Conservation (phyloP, 192 early-diverging fungal genomes). For the Backusella westeae region DNA sequence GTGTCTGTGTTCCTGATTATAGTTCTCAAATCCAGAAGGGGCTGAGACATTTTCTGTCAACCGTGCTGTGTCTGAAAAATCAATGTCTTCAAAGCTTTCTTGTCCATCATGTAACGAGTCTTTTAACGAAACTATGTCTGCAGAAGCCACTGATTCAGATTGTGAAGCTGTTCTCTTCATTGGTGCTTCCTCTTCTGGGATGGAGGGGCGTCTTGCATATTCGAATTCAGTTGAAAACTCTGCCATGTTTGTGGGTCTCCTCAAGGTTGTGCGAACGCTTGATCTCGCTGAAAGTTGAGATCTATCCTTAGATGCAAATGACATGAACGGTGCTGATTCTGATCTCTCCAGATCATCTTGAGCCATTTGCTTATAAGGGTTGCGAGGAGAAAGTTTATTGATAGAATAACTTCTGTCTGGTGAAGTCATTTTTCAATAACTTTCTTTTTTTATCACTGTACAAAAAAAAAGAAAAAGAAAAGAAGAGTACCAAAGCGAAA, state of each 20-base stretch:
- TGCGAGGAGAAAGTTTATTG: not conserved
- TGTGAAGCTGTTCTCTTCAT: not conserved
- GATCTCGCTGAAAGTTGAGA: not conserved
- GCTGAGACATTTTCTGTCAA: conserved; percentile 21
- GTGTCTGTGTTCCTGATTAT: conserved; percentile 1
- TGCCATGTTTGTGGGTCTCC: not conserved
- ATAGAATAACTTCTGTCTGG: not conserved
- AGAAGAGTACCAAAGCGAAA: not conserved
- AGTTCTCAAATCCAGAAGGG: not conserved
- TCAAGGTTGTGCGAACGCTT: not conserved
- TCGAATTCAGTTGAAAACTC: conserved; percentile 14
- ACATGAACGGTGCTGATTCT: conserved; percentile 4
- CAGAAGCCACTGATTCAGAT: not conserved
- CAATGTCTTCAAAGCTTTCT: conserved; percentile 9
- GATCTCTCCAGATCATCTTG: not conserved
- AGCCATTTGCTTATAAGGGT: not conserved
- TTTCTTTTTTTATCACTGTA: not conserved
- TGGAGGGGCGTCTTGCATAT: not conserved
- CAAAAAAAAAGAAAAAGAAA: not conserved
- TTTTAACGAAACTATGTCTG: not conserved
- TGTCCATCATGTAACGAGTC: not conserved
- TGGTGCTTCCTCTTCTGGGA: not conserved
- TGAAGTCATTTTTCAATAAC: conserved; percentile 3
- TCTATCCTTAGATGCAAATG: not conserved
- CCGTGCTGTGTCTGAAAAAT: conserved; percentile 29